phyloP scores from a whole-genome alignment of 108 stramenopile genomes.

The Stephanodiscus minutulus region DNA sequence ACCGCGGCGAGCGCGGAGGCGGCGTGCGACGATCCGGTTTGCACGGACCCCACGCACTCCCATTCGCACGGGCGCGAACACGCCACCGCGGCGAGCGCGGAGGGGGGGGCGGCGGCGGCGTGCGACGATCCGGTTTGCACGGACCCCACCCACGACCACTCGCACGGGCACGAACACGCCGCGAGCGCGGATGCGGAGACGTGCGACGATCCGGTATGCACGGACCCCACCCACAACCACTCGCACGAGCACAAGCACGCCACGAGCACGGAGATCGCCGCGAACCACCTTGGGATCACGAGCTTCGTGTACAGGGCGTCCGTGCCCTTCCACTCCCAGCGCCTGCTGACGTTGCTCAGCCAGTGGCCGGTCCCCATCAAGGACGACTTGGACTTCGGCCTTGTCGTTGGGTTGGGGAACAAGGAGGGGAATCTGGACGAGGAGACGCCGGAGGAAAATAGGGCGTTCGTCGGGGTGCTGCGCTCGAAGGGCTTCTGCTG shows the following conservation, averaged over 20 bases:
- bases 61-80: constrained; percentile 61
- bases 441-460: constrained; percentile 30
- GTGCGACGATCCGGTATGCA: constrained; percentile 67
- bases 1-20: background rate
- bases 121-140: constrained; percentile 69
- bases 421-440: constrained; percentile 32
- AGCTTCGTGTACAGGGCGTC: constrained; percentile 92
- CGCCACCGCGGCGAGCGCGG: constrained; percentile 23
- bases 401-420: constrained; percentile 28
- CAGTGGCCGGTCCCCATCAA: constrained; percentile 90
- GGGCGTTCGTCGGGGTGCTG: constrained; percentile 77
- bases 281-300: constrained; percentile 77
- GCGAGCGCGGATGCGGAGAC: constrained; percentile 1
- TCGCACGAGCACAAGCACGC: constrained; percentile 51
- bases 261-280: constrained; percentile 41
- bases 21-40: constrained; percentile 53
- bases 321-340: constrained; percentile 81
- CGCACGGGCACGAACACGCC: constrained; percentile 47
- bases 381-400: constrained; percentile 67
- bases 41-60: constrained; percentile 63
- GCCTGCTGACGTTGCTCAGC: constrained; percentile 67
- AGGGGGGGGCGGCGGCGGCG: background rate
- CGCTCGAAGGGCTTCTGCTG: constrained; percentile 97
- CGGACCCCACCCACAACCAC: constrained; percentile 61
- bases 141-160: constrained; percentile 61